phyloP scores from a whole-genome alignment of 306 rosid genomes.

The Gastrolobium villosum region DNA sequence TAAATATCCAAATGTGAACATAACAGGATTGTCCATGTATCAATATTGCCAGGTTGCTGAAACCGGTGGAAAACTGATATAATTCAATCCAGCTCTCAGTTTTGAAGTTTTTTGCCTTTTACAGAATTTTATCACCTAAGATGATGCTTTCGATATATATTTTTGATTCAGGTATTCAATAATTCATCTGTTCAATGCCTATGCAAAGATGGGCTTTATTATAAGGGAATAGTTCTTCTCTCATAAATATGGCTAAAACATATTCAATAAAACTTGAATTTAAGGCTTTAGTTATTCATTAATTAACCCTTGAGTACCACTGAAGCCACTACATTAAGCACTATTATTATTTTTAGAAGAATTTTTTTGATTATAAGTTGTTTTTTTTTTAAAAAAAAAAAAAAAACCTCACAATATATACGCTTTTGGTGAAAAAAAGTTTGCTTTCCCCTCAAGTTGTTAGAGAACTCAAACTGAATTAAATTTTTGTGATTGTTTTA shows the following conservation, averaged over 20 bases:
- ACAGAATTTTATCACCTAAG: slow-evolving; percentile 48
- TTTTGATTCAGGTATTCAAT: slow-evolving; percentile 50
- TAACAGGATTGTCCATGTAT: slow-evolving; percentile 51
- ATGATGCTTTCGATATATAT: slow-evolving; percentile 45
- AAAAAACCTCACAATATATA: not conserved
- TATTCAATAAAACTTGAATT: slow-evolving; percentile 36
- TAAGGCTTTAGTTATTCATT: slow-evolving; percentile 3
- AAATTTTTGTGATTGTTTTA: not conserved
- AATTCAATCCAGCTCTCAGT: slow-evolving; percentile 44
- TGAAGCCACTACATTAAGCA: slow-evolving; percentile 13
- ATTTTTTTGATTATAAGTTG: not conserved
- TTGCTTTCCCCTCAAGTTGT: not conserved
- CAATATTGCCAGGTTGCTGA: slow-evolving; percentile 55
- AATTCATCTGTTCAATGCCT: slow-evolving; percentile 47
- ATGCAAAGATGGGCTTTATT: slow-evolving; percentile 30
- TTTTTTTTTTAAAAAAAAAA: not conserved
- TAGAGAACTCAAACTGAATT: slow-evolving; percentile 17
- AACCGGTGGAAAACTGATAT: slow-evolving; percentile 52
- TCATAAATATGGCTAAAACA: slow-evolving; percentile 13
- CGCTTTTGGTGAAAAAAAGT: not conserved
- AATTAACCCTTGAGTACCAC: slow-evolving; percentile 19
- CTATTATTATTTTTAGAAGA: not conserved
- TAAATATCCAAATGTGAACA: slow-evolving; percentile 48
- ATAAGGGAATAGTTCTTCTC: slow-evolving; percentile 27
- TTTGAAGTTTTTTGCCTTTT: slow-evolving; percentile 45